A percentile compares a stretch with the other conserved stretches of the same genome.
phyloP scores from a whole-genome alignment of 2,329 filamentous ascomycete genomes.

The Colletotrichum horii region DNA sequence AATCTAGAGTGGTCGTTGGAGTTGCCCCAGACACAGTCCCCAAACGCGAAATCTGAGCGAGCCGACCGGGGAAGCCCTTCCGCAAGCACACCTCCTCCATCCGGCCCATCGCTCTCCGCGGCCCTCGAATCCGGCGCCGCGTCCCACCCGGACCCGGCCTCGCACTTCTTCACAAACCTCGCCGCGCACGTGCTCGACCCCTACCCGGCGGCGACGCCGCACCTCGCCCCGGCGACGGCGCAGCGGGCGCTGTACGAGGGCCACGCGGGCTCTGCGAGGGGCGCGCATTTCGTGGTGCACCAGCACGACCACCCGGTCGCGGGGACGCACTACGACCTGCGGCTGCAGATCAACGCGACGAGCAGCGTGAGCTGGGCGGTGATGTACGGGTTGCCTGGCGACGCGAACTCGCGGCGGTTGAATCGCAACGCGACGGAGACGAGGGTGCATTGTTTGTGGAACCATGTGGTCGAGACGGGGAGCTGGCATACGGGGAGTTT shows the following conservation, averaged over 20 bases:
- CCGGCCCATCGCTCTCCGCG: conserved; percentile 27
- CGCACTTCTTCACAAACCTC: conserved; percentile 41
- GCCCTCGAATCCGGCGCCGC: conserved; percentile 45
- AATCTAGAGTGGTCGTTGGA: conserved; percentile 50
- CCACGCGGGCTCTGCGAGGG: conserved; percentile 33
- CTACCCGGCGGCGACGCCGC: conserved; percentile 28
- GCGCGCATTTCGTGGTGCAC: conserved; percentile 71
- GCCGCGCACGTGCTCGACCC: conserved; percentile 27
- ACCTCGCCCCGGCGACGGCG: conserved; percentile 36
- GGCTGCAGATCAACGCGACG: conserved; percentile 71
- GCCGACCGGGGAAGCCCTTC: background rate
- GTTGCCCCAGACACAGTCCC: conserved; percentile 5
- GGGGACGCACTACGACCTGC: conserved; percentile 72
- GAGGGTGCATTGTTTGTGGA: conserved; percentile 66
- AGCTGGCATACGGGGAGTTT: conserved; percentile 60
- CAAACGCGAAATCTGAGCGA: background rate
- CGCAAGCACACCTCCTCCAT: background rate
- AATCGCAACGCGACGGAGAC: conserved; percentile 68
- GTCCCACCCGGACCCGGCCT: conserved; percentile 42
- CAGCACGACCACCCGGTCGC: conserved; percentile 77
- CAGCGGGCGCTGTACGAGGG: conserved; percentile 37
- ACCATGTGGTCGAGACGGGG: conserved; percentile 65
- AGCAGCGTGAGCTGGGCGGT: conserved; percentile 71
- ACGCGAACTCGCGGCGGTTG: conserved; percentile 57
- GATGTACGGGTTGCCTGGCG: conserved; percentile 67